Evolutionary conservation across 225 moss, liverwort and hornwort species (phyloP), one percentile per base, ranked within the genome.

Genomic region (Sphagnum contortum): DNA sequence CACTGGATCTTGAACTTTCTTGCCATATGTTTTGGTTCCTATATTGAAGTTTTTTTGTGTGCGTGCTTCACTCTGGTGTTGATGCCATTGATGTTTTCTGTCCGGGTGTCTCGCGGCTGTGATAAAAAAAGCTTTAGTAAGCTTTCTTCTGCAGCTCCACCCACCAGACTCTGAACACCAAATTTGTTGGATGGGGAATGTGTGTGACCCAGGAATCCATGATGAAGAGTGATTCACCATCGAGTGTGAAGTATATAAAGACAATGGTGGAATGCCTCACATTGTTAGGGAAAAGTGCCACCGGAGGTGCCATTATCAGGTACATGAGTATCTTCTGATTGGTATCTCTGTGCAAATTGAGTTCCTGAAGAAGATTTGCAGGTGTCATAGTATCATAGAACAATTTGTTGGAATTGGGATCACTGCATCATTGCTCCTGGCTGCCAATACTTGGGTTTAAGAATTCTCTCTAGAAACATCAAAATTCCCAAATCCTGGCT

Each of bases 211-310:
- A 98, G 96, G 96, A 98, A 80, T 69, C 81, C 77, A 90, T 98
- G 76, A 82, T 85, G 71, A 98, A 92, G 68, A 83, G 92, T 66
- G 90, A 91, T 79, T 77, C 85, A 62, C 70, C 96, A 55, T 79
- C 83, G 71, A 86, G 88, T 63, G 92, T 98, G 49, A 98, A 92
- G 68, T 92, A 98, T 77, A 83, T 98, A 62, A 92, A 86, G 70
- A 92, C 96, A 50, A 85, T 98, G 96, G 96, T 98, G 68, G 96
- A 98, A 71, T 98, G 96, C 57, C 85, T 98, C 66, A 81, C 83
- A 49, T 78, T 91, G 73, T 87, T 98, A 57, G 96, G 92, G 70
- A 98, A 92, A 79, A 77, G 92, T 74, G 87, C 96, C 49, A 90
- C 88, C 62, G 96, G 88, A 64, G 92, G 96, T 76, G 87, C 88